A percentile compares a stretch with the other conserved stretches of the same genome.
These are phyloP conservation scores for Microcyclosporella mali DNA, from an alignment of 2,329 filamentous ascomycete species.

Conservation along the genomic window DNA sequence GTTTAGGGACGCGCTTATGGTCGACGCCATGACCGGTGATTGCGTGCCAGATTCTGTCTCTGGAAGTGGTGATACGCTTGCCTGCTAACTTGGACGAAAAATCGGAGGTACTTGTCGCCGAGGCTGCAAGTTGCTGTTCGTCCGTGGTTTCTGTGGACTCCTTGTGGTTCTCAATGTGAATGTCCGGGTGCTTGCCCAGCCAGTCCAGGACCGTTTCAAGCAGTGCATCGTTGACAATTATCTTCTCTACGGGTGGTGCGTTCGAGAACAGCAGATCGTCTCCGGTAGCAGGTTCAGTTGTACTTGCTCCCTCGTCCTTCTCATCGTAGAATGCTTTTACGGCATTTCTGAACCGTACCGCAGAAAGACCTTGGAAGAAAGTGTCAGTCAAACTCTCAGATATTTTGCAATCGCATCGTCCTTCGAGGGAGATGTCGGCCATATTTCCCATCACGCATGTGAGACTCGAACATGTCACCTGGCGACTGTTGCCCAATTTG, in stretches of 20 bases:
- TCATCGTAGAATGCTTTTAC: conserved; percentile 35
- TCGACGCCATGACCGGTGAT: conserved; percentile 56
- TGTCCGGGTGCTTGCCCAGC: conserved; percentile 51
- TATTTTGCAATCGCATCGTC: background rate
- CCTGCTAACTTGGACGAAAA: conserved; percentile 7
- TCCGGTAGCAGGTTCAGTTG: background rate
- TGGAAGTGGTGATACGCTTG: conserved; percentile 45
- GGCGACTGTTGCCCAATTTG: background rate
- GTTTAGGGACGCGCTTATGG: conserved; percentile 45
- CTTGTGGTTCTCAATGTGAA: conserved; percentile 44
- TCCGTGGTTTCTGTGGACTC: conserved; percentile 29
- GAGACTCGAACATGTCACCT: background rate
- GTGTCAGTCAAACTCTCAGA: background rate
- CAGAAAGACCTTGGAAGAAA: conserved; percentile 24
- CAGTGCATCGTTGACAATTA: conserved; percentile 44
- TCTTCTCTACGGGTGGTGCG: conserved; percentile 16
- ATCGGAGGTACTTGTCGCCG: background rate
- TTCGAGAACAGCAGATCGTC: conserved; percentile 24
- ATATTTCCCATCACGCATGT: conserved; percentile 4
- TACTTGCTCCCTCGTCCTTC: conserved; percentile 5
- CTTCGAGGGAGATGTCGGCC: too few relatives aligned
- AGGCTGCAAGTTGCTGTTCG: background rate
- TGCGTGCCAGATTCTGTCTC: conserved; percentile 54
- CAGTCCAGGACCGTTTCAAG: conserved; percentile 53
- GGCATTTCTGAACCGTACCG: conserved; percentile 36